Evolutionary conservation across 805 yeast genomes (phyloP).

Genomic region (Ogataea sp.): DNA sequence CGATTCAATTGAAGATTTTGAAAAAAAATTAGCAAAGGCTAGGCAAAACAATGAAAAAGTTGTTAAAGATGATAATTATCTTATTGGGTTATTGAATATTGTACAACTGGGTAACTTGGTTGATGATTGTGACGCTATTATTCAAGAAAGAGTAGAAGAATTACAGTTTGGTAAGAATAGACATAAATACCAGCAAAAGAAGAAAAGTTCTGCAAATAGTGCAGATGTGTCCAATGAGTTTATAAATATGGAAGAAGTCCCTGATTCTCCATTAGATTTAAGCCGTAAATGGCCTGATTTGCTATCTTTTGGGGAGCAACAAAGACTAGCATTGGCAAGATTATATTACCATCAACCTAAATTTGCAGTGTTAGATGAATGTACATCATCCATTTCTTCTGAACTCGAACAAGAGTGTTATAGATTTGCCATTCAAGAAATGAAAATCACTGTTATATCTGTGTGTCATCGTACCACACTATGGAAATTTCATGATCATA

Average conservation of each 20-base stretch:
- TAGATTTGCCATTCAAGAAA: slow-evolving; percentile 58
- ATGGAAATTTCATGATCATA: slow-evolving; percentile 84
- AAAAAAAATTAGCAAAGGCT: slow-evolving; percentile 24
- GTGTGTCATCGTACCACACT: slow-evolving; percentile 90
- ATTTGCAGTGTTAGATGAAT: slow-evolving; percentile 92
- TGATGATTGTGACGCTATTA: slow-evolving; percentile 26
- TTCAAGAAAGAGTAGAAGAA: slow-evolving; percentile 2
- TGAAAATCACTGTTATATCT: slow-evolving; percentile 76
- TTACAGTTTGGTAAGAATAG: neutral
- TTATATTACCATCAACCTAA: slow-evolving; percentile 85
- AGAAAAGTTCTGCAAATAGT: too few relatives aligned
- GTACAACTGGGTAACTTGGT: slow-evolving; percentile 55
- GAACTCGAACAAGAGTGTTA: slow-evolving; percentile 89
- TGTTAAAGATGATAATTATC: slow-evolving; percentile 35
- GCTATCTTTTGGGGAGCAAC: slow-evolving; percentile 86
- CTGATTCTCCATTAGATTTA: slow-evolving; percentile 49
- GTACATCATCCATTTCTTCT: slow-evolving; percentile 90
- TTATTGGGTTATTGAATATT: slow-evolving; percentile 44
- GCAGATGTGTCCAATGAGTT: too few relatives aligned
- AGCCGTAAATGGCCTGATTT: slow-evolving; percentile 84
- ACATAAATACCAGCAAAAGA: neutral
- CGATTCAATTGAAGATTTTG: slow-evolving; percentile 53
- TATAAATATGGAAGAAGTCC: slow-evolving; percentile 4
- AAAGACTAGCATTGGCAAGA: slow-evolving; percentile 87
- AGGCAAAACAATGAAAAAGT: slow-evolving; percentile 9